A percentile compares a stretch with the other conserved stretches of the same genome.
These are phyloP conservation scores for Aspergillus haitiensis DNA, from an alignment of 495 filamentous ascomycete genomes.

Conservation along the genomic window DNA sequence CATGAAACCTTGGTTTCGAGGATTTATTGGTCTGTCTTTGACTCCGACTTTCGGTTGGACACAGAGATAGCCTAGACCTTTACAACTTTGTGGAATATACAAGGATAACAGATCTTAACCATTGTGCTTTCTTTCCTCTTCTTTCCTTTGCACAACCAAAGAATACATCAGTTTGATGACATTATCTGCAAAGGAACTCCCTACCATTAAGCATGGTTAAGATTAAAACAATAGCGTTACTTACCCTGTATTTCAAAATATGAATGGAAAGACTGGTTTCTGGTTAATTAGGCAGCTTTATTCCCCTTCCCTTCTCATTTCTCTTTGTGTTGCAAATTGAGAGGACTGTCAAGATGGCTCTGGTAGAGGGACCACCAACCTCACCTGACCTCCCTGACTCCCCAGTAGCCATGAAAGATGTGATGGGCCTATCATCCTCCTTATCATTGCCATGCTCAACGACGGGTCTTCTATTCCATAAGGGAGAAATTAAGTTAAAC, in stretches of 20 bases:
- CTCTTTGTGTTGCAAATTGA: neutral
- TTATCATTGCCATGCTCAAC: neutral
- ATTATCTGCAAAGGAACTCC: neutral
- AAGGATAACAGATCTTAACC: neutral
- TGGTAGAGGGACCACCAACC: constrained; percentile 8
- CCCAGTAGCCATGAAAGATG: neutral
- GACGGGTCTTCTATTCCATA: constrained; percentile 10
- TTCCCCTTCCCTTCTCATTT: neutral
- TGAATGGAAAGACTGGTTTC: neutral
- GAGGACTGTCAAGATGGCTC: constrained; percentile 14
- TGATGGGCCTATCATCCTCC: constrained; percentile 9
- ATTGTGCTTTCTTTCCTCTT: neutral
- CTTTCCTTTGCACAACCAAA: neutral
- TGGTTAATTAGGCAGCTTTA: neutral
- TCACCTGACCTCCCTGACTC: constrained; percentile 11
- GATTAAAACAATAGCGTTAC: neutral
- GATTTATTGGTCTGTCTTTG: no score
- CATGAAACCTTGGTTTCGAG: no score
- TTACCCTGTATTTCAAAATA: neutral
- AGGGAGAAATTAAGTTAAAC: neutral
- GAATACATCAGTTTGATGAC: neutral
- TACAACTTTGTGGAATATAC: no score
- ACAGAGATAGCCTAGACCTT: no score
- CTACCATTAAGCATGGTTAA: neutral
- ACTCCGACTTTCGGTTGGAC: no score